Conservation (phyloP, 129 eudicot species). For the Deinandra increscens region DNA sequence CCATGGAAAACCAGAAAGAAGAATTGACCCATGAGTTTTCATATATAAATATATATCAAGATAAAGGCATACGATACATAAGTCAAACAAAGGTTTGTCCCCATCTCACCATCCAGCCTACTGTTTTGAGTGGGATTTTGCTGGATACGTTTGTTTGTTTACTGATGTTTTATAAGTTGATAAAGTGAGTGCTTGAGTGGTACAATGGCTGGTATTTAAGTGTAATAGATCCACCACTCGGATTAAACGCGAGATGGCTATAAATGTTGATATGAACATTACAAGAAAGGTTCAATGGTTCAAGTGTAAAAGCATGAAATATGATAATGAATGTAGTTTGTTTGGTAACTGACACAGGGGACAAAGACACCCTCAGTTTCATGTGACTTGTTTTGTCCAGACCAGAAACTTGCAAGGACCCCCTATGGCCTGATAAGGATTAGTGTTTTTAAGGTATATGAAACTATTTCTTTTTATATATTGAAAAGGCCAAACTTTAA, state of each 20-base stretch:
- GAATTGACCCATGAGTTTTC: conserved; percentile 14
- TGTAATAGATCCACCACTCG: no score
- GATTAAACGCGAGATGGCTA: no score
- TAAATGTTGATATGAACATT: neutral
- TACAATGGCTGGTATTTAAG: conserved; percentile 16
- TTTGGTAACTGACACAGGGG: conserved; percentile 28
- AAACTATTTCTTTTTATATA: neutral
- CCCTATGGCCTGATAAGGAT: conserved; percentile 5
- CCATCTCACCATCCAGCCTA: no score
- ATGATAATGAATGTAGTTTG: conserved; percentile 21
- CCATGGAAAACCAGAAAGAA: neutral
- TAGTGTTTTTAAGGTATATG: neutral
- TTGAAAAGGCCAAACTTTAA: no score
- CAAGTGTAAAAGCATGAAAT: conserved; percentile 3
- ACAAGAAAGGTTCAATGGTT: neutral
- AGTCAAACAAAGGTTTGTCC: conserved; percentile 24
- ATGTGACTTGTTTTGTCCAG: conserved; percentile 31
- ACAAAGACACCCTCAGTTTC: conserved; percentile 36
- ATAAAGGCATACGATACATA: conserved; percentile 1
- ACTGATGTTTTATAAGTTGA: conserved; percentile 2
- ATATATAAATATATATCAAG: neutral
- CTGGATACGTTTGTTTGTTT: no score
- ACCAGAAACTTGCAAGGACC: conserved; percentile 24
- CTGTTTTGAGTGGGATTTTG: no score
- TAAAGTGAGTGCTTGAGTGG: conserved; percentile 11